Evolutionary conservation across 306 rosid species (phyloP).

Genomic region (Corylus heterophylla): DNA sequence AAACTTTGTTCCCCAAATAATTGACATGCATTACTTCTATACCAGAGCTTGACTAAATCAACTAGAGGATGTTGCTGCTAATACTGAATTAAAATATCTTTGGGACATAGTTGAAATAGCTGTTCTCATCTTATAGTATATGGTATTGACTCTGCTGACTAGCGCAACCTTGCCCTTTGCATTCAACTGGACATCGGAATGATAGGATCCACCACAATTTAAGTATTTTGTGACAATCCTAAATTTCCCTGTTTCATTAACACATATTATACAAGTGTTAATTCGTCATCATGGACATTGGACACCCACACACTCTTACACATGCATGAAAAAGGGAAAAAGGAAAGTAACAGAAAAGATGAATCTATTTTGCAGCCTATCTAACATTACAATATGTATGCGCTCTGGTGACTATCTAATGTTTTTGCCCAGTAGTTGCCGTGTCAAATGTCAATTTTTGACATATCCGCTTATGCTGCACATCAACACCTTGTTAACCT

Average conservation of each 20-base stretch:
- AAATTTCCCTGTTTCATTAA: not conserved
- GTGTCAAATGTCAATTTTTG: not conserved
- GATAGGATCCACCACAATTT: not conserved
- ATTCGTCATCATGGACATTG: not conserved
- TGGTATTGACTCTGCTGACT: not conserved
- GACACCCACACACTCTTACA: not conserved
- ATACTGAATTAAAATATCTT: not conserved
- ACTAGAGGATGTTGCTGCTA: not conserved
- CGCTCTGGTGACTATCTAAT: not conserved
- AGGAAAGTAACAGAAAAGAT: too few relatives aligned
- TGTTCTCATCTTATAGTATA: too few relatives aligned
- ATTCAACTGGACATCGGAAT: not conserved
- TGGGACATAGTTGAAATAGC: not conserved
- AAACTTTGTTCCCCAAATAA: too few relatives aligned
- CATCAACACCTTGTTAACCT: not conserved
- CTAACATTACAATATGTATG: not conserved
- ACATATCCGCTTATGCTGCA: not conserved
- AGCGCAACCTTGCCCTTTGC: not conserved
- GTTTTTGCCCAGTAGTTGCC: not conserved
- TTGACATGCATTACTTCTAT: not conserved
- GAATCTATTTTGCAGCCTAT: too few relatives aligned
- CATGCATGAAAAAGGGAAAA: too few relatives aligned
- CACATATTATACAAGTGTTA: not conserved
- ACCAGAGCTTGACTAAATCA: not conserved
- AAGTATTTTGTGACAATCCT: not conserved